phyloP scores from a whole-genome alignment of 371 early-diverging fungal genomes.

The Mortierella sp. region DNA sequence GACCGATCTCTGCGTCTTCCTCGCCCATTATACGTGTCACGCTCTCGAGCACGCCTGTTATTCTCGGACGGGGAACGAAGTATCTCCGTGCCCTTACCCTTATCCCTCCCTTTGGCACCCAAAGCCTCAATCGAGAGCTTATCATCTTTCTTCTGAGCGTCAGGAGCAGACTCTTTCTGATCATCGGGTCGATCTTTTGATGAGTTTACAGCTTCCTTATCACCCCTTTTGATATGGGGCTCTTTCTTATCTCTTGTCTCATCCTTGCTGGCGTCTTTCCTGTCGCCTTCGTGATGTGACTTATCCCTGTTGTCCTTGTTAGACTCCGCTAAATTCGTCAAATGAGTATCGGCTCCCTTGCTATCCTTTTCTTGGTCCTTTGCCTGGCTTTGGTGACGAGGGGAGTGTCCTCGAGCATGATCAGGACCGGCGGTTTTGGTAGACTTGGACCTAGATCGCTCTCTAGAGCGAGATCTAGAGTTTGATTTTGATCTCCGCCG shows the following conservation, averaged over 20 bases:
- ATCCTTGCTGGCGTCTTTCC: background rate
- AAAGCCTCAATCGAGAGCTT: background rate
- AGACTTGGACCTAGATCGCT: slow-evolving; percentile 6
- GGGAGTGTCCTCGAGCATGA: background rate
- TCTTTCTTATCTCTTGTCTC: background rate
- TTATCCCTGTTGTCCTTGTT: background rate
- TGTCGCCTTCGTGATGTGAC: background rate
- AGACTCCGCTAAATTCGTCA: too few relatives aligned
- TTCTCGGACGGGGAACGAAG: slow-evolving; percentile 12
- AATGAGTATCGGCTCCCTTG: background rate
- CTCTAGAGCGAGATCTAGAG: slow-evolving; percentile 12
- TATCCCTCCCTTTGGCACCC: slow-evolving; percentile 5
- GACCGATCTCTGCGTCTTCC: slow-evolving; percentile 27
- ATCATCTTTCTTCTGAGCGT: background rate
- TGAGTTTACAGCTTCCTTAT: background rate
- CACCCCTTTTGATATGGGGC: background rate
- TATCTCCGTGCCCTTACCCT: slow-evolving; percentile 4
- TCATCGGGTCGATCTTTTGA: background rate
- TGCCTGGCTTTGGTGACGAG: background rate
- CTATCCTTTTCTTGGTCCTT: background rate
- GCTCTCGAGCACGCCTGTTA: slow-evolving; percentile 13
- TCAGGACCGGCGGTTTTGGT: background rate
- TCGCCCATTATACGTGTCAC: slow-evolving; percentile 17
- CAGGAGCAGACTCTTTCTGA: background rate
- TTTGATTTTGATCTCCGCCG: slow-evolving; percentile 15